phyloP scores from a whole-genome alignment of 2,329 filamentous ascomycete species.

The Hirsutella minnesotensis region DNA sequence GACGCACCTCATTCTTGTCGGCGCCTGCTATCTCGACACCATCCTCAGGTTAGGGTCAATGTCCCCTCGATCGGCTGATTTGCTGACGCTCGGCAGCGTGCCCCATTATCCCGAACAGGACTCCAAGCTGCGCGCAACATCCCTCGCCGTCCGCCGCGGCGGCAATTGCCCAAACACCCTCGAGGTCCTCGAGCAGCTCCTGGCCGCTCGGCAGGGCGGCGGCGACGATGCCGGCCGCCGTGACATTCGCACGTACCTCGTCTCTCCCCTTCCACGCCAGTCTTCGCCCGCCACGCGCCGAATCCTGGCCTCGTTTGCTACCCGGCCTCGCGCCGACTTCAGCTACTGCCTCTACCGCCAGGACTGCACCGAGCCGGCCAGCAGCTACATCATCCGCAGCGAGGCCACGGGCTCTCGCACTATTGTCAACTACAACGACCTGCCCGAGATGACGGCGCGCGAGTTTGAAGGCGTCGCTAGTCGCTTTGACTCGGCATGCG shows the following conservation, averaged over 20 bases:
- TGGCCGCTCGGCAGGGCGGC: constrained; percentile 13
- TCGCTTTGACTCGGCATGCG: constrained; percentile 20
- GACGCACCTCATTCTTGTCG: constrained; percentile 50
- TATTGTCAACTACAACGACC: constrained; percentile 56
- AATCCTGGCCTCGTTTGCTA: constrained; percentile 42
- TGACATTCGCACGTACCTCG: constrained; percentile 26
- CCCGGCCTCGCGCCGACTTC: constrained; percentile 31
- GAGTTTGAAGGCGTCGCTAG: constrained; percentile 43
- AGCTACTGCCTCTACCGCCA: constrained; percentile 47
- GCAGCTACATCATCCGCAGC: constrained; percentile 58
- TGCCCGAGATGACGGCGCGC: constrained; percentile 52
- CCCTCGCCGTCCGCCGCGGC: constrained; percentile 47
- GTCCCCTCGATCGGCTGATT: not conserved
- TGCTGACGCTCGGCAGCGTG: constrained; percentile 33
- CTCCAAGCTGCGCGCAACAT: constrained; percentile 56
- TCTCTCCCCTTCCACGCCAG: constrained; percentile 41
- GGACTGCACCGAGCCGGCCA: constrained; percentile 43
- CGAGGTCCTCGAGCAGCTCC: constrained; percentile 56
- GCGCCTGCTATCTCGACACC: constrained; percentile 60
- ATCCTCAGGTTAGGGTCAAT: constrained; percentile 44
- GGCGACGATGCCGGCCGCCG: constrained; percentile 2
- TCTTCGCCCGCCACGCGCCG: constrained; percentile 36
- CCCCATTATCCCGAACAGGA: constrained; percentile 59
- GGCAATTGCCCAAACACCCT: constrained; percentile 65
- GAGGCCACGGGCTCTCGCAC: constrained; percentile 48